Evolutionary conservation across 352 stramenopile genomes (phyloP).

Genomic region (Pythium utonaiense): DNA sequence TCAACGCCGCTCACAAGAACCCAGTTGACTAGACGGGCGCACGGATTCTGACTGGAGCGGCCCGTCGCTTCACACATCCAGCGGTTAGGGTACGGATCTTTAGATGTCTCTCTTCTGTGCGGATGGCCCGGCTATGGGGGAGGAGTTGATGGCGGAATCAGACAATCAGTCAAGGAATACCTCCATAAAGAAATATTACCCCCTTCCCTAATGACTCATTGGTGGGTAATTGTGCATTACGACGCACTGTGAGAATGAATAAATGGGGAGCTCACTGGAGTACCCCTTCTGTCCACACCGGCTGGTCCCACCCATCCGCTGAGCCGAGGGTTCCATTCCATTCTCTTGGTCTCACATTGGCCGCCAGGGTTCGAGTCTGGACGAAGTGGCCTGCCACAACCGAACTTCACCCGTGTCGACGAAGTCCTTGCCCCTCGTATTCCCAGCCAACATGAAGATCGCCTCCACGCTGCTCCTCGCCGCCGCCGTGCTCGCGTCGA

Average conservation of each 20-base stretch:
- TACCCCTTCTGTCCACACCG: neutral
- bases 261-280: neutral
- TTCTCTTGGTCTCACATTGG: too few relatives aligned
- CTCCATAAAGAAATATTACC: neutral
- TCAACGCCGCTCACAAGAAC: too few relatives aligned
- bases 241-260: neutral
- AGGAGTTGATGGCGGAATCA: neutral
- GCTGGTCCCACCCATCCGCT: neutral
- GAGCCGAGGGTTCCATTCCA: neutral
- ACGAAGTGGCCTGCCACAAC: constrained; percentile 6
- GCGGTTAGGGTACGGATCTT: neutral
- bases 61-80: neutral
- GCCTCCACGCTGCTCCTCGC: constrained; percentile 5
- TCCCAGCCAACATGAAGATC: constrained; percentile 14
- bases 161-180: neutral
- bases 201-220: too few relatives aligned
- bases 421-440: neutral
- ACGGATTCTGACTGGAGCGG: too few relatives aligned
- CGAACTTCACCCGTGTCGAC: constrained; percentile 3
- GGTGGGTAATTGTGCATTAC: too few relatives aligned
- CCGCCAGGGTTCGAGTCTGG: too few relatives aligned
- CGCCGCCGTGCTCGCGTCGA: constrained; percentile 10
- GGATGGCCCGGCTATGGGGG: neutral
- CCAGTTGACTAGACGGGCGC: too few relatives aligned
- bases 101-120: neutral